Evolutionary conservation across 2,329 filamentous ascomycete species (phyloP).

Genomic region (Cladosporium sp.): DNA sequence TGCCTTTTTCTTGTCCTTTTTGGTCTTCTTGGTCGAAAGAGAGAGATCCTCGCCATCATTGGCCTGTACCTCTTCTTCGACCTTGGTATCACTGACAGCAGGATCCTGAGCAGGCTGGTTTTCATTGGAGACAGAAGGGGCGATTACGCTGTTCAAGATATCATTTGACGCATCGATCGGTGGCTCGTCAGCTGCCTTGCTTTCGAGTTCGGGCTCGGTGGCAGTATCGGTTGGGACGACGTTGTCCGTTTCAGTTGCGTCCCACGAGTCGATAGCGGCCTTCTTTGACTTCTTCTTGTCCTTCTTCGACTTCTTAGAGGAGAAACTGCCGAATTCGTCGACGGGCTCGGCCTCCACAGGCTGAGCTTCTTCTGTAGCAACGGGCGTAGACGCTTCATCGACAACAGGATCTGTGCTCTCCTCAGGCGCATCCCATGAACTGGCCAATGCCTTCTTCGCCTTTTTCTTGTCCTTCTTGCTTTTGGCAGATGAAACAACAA

Average conservation of each 20-base stretch:
- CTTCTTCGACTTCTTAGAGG: conserved; percentile 42
- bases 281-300: conserved; percentile 45
- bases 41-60: conserved; percentile 28
- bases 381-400: neutral
- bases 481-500: conserved; percentile 27
- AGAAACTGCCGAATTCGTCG: conserved; percentile 23
- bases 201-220: neutral
- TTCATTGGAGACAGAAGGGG: neutral
- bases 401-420: neutral
- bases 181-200: neutral
- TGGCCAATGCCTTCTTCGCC: conserved; percentile 26
- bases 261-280: neutral
- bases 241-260: neutral
- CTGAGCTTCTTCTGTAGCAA: neutral
- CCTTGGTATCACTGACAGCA: neutral
- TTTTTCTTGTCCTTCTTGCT: conserved; percentile 50
- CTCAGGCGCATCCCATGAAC: conserved; percentile 1
- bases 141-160: neutral
- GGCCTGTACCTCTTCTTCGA: neutral
- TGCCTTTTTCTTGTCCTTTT: conserved; percentile 49
- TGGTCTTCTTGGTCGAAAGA: conserved; percentile 38
- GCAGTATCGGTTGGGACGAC: neutral
- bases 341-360: neutral
- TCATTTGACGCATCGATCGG: neutral
- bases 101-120: neutral